Percentiles rank a stretch among this genome's conserved stretches.
Evolutionary conservation across 164 flowering plant species (phyloP).

Genomic region (Vitis vinifera): DNA sequence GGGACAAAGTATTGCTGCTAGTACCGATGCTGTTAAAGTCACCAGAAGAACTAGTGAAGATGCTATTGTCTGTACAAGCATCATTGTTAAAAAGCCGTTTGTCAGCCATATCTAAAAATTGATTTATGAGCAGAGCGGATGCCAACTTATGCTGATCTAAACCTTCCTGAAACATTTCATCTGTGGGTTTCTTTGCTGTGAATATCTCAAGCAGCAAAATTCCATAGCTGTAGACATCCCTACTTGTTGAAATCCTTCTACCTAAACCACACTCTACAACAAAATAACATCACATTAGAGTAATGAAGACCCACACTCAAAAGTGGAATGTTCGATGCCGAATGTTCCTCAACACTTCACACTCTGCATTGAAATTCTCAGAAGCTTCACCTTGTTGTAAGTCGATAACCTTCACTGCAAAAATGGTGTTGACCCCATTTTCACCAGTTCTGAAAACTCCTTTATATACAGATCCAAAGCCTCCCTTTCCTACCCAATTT

Average conservation of each 20-base stretch:
- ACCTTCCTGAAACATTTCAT: no score
- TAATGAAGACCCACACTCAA: not conserved
- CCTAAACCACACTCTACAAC: no score
- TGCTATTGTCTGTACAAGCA: no score
- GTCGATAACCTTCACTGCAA: conserved; percentile 14
- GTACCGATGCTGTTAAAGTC: not conserved
- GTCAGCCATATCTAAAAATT: no score
- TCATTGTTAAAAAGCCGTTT: not conserved
- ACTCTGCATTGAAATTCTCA: conserved; percentile 9
- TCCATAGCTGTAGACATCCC: no score
- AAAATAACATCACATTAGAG: no score
- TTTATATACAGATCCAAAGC: conserved; percentile 14
- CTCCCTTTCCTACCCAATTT: conserved; percentile 10
- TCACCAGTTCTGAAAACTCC: not conserved
- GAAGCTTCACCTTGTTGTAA: conserved; percentile 10
- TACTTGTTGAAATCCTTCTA: no score
- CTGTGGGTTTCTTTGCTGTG: no score
- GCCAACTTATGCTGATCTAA: no score
- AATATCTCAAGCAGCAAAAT: no score
- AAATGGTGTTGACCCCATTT: not conserved
- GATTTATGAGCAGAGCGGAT: no score
- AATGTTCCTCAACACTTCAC: conserved; percentile 12
- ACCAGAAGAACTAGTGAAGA: no score
- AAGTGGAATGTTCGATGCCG: conserved; percentile 11
- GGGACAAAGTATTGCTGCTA: not conserved